phyloP scores from a whole-genome alignment of 129 eudicot genomes.

The Smallanthus sonchifolius region DNA sequence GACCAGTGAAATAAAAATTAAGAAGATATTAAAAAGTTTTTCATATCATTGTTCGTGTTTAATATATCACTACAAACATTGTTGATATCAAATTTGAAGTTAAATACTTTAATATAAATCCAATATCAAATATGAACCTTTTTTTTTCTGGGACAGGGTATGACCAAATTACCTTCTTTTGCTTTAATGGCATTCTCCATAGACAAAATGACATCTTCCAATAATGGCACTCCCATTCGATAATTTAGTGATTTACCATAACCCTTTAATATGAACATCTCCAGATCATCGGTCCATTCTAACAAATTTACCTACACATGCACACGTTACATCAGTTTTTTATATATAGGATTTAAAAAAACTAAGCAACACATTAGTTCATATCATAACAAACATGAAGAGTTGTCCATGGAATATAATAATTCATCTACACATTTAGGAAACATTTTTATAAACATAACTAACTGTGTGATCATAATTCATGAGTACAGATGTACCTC shows the following conservation, averaged over 20 bases:
- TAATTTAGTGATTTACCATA: constrained; percentile 91
- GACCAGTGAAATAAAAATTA: neutral
- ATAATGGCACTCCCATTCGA: constrained; percentile 94
- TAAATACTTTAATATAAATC: neutral
- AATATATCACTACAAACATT: neutral
- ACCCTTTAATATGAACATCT: constrained; percentile 81
- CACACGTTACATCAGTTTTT: constrained; percentile 11
- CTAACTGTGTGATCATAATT: neutral
- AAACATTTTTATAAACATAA: constrained; percentile 5
- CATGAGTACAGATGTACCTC: constrained; percentile 50
- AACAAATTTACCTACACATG: constrained; percentile 52
- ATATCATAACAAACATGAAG: constrained; percentile 1
- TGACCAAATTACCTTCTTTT: constrained; percentile 55
- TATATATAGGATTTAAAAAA: neutral
- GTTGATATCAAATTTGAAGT: neutral
- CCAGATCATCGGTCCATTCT: constrained; percentile 99
- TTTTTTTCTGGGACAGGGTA: neutral
- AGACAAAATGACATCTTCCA: constrained; percentile 78
- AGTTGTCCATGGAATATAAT: neutral
- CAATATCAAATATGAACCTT: neutral
- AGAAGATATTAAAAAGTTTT: neutral
- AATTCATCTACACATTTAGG: constrained; percentile 3
- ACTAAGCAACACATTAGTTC: neutral
- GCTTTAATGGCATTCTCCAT: constrained; percentile 90
- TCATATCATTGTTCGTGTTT: neutral